Conservation (phyloP, 1,284 basidiomycete genomes). For the Golubevia pallescens region DNA sequence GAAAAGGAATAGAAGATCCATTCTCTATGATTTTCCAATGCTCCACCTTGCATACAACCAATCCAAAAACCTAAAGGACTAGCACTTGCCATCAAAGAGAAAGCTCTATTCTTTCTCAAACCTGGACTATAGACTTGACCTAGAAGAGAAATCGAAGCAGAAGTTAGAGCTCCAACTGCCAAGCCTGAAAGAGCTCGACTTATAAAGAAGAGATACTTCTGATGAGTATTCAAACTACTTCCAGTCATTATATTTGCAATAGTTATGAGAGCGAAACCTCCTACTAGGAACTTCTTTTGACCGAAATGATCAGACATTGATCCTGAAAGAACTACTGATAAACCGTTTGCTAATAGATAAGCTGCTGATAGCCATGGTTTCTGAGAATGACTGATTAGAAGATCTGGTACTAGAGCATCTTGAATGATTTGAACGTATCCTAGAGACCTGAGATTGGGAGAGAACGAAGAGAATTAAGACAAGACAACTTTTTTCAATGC, state of each 20-base stretch:
- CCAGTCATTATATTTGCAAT: conserved; percentile 12
- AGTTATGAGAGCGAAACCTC: conserved; percentile 15
- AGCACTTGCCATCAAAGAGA: conserved; percentile 17
- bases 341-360: conserved; percentile 23
- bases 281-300: conserved; percentile 11
- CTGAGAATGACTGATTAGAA: conserved; percentile 15
- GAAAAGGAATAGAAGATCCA: conserved; percentile 18
- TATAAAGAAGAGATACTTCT: conserved; percentile 20
- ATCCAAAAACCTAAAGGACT: conserved; percentile 24
- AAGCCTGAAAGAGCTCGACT: conserved; percentile 18
- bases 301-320: conserved; percentile 17
- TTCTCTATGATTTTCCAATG: conserved; percentile 1
- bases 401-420: conserved; percentile 2
- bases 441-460: conserved; percentile 1
- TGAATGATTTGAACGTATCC: conserved; percentile 15
- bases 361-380: conserved; percentile 22
- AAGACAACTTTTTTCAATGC: too few relatives aligned
- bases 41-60: conserved; percentile 22
- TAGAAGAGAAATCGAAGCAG: conserved; percentile 14
- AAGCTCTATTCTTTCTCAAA: conserved; percentile 21
- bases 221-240: conserved; percentile 6
- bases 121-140: conserved; percentile 24
- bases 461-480: too few relatives aligned
- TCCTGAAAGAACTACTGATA: conserved; percentile 20
- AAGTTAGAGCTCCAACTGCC: conserved; percentile 17